Percentiles rank a stretch among this genome's conserved stretches.
These are phyloP conservation scores for Halophytophthora batemanensis DNA, from an alignment of 352 stramenopile genomes.

Conservation along the genomic window DNA sequence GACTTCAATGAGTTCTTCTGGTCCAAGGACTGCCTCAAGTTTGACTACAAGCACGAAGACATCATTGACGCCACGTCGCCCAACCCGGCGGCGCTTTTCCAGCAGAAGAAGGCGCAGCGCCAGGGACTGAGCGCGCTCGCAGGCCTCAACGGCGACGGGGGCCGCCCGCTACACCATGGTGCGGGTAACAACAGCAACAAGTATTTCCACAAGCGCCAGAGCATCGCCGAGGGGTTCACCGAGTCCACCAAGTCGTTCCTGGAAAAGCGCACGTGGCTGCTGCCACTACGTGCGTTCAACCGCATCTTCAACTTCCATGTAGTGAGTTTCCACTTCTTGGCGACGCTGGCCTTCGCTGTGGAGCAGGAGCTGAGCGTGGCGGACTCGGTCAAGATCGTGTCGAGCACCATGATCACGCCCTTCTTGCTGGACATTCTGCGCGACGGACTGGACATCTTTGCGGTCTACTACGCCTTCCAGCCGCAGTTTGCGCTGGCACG, in stretches of 20 bases:
- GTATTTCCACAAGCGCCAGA: constrained; percentile 58
- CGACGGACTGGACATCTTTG: constrained; percentile 91
- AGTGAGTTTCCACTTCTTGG: constrained; percentile 95
- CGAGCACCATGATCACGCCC: constrained; percentile 91
- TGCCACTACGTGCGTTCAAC: constrained; percentile 92
- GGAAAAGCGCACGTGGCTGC: constrained; percentile 97
- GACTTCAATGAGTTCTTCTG: constrained; percentile 99
- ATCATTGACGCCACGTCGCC: constrained; percentile 71
- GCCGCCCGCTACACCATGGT: constrained; percentile 14
- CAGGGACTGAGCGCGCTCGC: constrained; percentile 28
- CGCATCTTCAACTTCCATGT: constrained; percentile 98
- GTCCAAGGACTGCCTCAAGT: constrained; percentile 94
- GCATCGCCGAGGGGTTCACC: constrained; percentile 88
- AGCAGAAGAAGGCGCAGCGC: constrained; percentile 49
- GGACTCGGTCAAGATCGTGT: constrained; percentile 84
- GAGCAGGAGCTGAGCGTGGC: constrained; percentile 90
- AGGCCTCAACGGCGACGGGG: constrained; percentile 19
- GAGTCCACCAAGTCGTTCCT: constrained; percentile 96
- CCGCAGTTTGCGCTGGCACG: constrained; percentile 67
- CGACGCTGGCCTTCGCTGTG: constrained; percentile 88
- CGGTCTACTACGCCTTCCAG: constrained; percentile 60
- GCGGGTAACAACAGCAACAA: constrained; percentile 13
- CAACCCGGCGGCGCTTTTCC: constrained; percentile 49
- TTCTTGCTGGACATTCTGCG: constrained; percentile 87
- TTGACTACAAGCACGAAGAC: constrained; percentile 90